A percentile compares a stretch with the other conserved stretches of the same genome.
These are phyloP conservation scores for Arachis hypogaea DNA, from an alignment of 306 rosid genomes.

Conservation along the genomic window DNA sequence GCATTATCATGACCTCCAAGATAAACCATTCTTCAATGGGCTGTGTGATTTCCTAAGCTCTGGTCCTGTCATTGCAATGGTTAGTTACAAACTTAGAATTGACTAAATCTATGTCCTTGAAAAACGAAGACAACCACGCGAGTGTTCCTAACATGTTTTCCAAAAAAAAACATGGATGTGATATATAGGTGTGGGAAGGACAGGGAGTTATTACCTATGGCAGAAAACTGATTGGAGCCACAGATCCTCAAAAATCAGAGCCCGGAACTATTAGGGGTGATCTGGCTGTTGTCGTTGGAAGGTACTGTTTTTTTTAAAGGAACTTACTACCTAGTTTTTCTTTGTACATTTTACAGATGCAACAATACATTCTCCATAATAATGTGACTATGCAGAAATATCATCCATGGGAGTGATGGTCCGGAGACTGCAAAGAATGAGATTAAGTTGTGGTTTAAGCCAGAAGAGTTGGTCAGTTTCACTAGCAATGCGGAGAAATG, in stretches of 20 bases:
- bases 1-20: conserved; percentile 93
- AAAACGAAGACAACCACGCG: conserved; percentile 4
- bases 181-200: conserved; percentile 91
- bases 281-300: conserved; percentile 92
- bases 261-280: conserved; percentile 98
- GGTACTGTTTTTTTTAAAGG: conserved; percentile 51
- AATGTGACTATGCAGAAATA: conserved; percentile 58
- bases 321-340: conserved; percentile 17
- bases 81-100: conserved; percentile 44
- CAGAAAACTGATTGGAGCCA: conserved; percentile 91
- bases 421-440: conserved; percentile 93
- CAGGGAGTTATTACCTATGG: conserved; percentile 90
- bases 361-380: conserved; percentile 12
- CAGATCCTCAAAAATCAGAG: conserved; percentile 96
- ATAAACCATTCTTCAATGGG: conserved; percentile 90
- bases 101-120: conserved; percentile 27
- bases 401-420: conserved; percentile 98
- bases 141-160: background rate
- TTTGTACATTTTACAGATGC: background rate
- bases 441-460: conserved; percentile 86
- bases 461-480: conserved; percentile 82
- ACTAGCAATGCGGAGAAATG: conserved; percentile 90
- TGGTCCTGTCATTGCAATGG: conserved; percentile 95
- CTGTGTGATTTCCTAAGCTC: conserved; percentile 93
- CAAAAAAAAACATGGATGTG: conserved; percentile 31